Evolutionary conservation across 768 basidiomycete species (phyloP).

Genomic region (Lentinula edodes): DNA sequence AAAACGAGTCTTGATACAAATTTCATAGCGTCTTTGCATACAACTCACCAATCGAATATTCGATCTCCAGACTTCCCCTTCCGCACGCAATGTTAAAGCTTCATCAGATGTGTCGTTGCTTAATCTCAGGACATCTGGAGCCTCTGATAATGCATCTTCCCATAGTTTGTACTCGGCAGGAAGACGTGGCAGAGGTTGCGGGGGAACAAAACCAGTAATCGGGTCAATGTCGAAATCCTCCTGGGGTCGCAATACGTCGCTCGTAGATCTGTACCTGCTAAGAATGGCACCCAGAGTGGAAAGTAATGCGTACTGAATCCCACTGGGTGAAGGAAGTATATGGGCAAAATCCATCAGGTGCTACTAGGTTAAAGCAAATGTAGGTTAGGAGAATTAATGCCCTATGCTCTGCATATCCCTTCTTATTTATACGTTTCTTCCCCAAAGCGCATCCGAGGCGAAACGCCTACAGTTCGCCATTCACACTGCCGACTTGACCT

Average conservation of each 20-base stretch:
- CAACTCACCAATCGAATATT: conserved; percentile 45
- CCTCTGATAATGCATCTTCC: conserved; percentile 62
- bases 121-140: conserved; percentile 46
- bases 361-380: not conserved
- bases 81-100: conserved; percentile 39
- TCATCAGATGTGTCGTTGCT: conserved; percentile 51
- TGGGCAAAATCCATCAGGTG: conserved; percentile 11
- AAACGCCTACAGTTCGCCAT: not conserved
- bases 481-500: too few relatives aligned
- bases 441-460: not conserved
- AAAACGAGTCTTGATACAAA: conserved; percentile 7
- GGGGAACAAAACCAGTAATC: conserved; percentile 82
- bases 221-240: conserved; percentile 53
- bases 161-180: conserved; percentile 52
- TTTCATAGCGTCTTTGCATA: conserved; percentile 3
- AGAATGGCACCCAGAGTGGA: conserved; percentile 41
- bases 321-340: conserved; percentile 49
- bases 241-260: conserved; percentile 28
- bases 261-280: conserved; percentile 24
- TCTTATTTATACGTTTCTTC: not conserved
- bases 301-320: conserved; percentile 42
- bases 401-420: not conserved
- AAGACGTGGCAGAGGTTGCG: conserved; percentile 53
- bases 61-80: conserved; percentile 66
- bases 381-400: not conserved